phyloP scores from a whole-genome alignment of 2,329 filamentous ascomycete genomes.

The Colletotrichum sp. region DNA sequence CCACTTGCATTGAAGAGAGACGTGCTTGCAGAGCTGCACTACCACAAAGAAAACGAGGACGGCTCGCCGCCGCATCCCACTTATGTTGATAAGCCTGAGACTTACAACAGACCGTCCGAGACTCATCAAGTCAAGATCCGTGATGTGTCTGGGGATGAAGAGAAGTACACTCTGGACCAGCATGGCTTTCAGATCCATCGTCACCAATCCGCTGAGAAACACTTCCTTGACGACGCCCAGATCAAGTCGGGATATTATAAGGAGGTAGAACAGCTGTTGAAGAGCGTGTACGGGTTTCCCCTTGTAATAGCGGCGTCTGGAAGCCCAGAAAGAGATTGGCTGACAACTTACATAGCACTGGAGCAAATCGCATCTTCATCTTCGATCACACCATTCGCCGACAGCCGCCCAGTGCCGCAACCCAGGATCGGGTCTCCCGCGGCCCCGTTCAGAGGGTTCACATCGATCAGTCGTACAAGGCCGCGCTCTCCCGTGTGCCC shows the following conservation, averaged over 20 bases:
- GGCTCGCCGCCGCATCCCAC: conserved; percentile 41
- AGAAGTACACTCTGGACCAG: conserved; percentile 39
- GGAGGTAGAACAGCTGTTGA: conserved; percentile 71
- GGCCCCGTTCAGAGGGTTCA: conserved; percentile 57
- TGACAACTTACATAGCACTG: conserved; percentile 49
- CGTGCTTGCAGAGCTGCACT: conserved; percentile 40
- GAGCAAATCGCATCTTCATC: conserved; percentile 59
- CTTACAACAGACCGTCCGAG: conserved; percentile 32
- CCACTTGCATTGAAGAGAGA: background rate
- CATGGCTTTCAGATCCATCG: conserved; percentile 41
- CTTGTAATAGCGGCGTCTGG: background rate
- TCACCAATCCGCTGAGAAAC: conserved; percentile 36
- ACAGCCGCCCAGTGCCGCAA: conserved; percentile 51
- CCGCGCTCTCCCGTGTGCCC: conserved; percentile 42
- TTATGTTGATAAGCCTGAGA: conserved; percentile 38
- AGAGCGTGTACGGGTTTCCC: conserved; percentile 51
- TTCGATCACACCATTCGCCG: conserved; percentile 66
- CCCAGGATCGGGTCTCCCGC: conserved; percentile 42
- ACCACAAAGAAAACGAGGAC: conserved; percentile 44
- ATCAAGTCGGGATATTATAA: conserved; percentile 74
- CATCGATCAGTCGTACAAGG: conserved; percentile 57
- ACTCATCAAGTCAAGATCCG: conserved; percentile 33
- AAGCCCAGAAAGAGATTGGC: background rate
- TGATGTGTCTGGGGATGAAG: conserved; percentile 40
- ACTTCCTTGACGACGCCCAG: conserved; percentile 58